These are phyloP conservation scores for Sugiyamaella castrensis DNA, from an alignment of 1,139 yeast species.

Conservation along the genomic window DNA sequence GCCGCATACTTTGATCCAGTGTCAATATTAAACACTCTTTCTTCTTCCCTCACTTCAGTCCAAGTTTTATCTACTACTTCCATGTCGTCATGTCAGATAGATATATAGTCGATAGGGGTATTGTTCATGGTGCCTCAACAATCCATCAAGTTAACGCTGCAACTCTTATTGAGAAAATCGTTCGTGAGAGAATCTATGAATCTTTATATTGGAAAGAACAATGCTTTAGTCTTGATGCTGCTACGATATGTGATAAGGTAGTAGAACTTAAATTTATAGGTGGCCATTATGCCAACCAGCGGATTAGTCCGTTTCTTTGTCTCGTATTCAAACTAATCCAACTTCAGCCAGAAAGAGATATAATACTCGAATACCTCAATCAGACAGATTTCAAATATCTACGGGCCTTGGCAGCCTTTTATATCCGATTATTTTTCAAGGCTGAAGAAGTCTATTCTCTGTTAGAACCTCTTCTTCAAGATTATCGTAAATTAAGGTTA, in stretches of 20 bases:
- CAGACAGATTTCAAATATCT: constrained; percentile 67
- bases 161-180: constrained; percentile 59
- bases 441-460: constrained; percentile 47
- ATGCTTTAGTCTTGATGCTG: constrained; percentile 55
- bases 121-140: constrained; percentile 34
- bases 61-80: background rate
- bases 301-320: constrained; percentile 65
- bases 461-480: constrained; percentile 54
- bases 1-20: too few species aligned
- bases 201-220: constrained; percentile 66
- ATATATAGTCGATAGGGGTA: constrained; percentile 36
- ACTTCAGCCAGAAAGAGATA: constrained; percentile 55
- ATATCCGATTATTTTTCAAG: constrained; percentile 50
- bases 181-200: constrained; percentile 65
- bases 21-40: too few species aligned
- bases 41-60: background rate
- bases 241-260: constrained; percentile 50
- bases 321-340: constrained; percentile 61
- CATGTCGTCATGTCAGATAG: constrained; percentile 10
- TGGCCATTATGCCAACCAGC: constrained; percentile 49
- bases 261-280: constrained; percentile 43
- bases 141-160: constrained; percentile 51
- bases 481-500: constrained; percentile 52
- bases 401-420: constrained; percentile 58
- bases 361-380: constrained; percentile 49